Percentiles rank a stretch among this genome's conserved stretches.
phyloP scores from a whole-genome alignment of 2,329 filamentous ascomycete genomes.

The Cladorrhinum sp. region DNA sequence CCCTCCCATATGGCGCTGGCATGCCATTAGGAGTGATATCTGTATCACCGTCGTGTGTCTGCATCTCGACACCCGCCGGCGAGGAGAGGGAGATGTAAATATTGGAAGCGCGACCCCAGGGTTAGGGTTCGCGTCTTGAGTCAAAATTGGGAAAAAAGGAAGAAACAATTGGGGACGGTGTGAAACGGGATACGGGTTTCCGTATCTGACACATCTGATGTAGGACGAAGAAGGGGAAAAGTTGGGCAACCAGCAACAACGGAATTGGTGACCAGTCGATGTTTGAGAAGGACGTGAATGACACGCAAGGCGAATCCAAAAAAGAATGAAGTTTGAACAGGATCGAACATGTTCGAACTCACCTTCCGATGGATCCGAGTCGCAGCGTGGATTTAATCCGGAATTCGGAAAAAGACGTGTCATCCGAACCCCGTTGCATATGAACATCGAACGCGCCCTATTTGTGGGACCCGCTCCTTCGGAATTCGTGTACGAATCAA shows the following conservation, averaged over 20 bases:
- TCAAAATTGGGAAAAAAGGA: neutral
- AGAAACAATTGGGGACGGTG: slow-evolving; percentile 1
- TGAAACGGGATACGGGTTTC: slow-evolving; percentile 4
- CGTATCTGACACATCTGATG: neutral
- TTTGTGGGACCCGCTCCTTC: neutral
- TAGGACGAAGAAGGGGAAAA: neutral
- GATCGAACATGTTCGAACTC: neutral
- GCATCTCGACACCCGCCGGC: slow-evolving; percentile 10
- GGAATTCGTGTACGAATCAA: neutral
- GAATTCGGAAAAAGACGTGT: slow-evolving; percentile 9
- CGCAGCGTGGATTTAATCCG: neutral
- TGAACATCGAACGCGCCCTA: neutral
- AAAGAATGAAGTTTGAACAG: neutral
- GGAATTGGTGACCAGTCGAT: neutral
- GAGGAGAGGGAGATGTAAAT: neutral
- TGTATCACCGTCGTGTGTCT: neutral
- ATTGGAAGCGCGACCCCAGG: too few species aligned
- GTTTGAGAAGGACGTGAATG: neutral
- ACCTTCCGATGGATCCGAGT: slow-evolving; percentile 3
- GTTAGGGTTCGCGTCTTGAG: slow-evolving; percentile 14
- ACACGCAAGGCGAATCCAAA: neutral
- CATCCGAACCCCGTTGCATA: slow-evolving; percentile 11
- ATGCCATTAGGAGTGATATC: slow-evolving; percentile 10
- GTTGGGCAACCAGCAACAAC: neutral
- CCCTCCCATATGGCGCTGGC: slow-evolving; percentile 38